Base-by-base conservation (phyloP, 2,329 filamentous ascomycete species). In the Sarocladium kiliense region DNA sequence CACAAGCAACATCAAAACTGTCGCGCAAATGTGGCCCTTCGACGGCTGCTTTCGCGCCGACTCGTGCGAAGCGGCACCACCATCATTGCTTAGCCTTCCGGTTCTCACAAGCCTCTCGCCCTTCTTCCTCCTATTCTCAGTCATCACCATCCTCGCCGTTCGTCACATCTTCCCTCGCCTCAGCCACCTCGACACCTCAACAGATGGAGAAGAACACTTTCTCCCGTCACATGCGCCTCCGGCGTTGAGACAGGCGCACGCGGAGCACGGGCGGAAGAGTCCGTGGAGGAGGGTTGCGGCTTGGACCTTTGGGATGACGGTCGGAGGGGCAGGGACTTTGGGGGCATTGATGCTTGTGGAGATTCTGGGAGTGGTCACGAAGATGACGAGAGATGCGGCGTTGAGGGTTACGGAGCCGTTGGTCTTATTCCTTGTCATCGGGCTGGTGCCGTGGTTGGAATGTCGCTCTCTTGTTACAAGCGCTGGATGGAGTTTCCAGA, bases 261-360 rank as follows among this genome's bases (percentile, higher is more conserved):
- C 78, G 21, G 80, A 82, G 63, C 79, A 85, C 63, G 78, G 76
- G 36, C 66, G 74, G 26, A 81, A 80, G 23, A 80, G 75, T 39
- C 64, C 75, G 58, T 71, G 77, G 50, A 71, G 80, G 39, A 72
- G 77, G 23, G 66, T 80, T 12, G 80, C 84, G 2, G 85, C 84
- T 14, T 71, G 80, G 56, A 84, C 88, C 1, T 95, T 95, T 68
- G 85, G 88, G 6, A 80, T 84, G 1, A 95, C 89, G 10, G 82
- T 94, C 34, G 89, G 84, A 1, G 77, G 95, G 9, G 87, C 90
- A 5, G 81, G 87, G 36, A 88, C 93, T 1, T 76, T 96, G 45
- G 89, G 85, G 2, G 86, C 92, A 70, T 73, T 96, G 61, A 88
- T 96, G 45, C 78, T 96, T 9, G 91, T 89, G 63, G 91, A 96